phyloP scores from a whole-genome alignment of 371 early-diverging fungal species.

The Apophysomyces elegans region DNA sequence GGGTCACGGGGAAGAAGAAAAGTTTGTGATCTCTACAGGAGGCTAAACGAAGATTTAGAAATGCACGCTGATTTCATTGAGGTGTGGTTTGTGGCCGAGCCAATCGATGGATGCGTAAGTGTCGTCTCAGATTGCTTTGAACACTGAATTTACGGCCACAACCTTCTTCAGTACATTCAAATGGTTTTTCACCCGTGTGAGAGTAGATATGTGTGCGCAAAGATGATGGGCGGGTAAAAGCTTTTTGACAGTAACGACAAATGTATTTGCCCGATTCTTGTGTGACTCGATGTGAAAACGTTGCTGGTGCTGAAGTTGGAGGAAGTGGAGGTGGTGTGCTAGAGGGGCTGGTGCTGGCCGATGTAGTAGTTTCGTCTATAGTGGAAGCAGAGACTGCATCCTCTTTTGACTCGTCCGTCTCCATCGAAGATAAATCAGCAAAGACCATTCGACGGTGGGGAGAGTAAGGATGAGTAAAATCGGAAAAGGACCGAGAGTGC shows the following conservation, averaged over 20 bases:
- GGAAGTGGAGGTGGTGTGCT: slow-evolving; percentile 11
- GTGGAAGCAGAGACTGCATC: background rate
- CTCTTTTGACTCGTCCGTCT: background rate
- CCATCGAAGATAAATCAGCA: background rate
- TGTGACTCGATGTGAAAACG: slow-evolving; percentile 8
- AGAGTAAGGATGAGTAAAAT: slow-evolving; percentile 50
- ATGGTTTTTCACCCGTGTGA: slow-evolving; percentile 73
- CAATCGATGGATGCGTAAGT: slow-evolving; percentile 47
- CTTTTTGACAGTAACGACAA: slow-evolving; percentile 56
- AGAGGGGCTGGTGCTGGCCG: background rate
- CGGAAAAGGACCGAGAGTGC: slow-evolving; percentile 54
- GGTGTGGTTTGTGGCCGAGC: slow-evolving; percentile 4
- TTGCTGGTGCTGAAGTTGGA: slow-evolving; percentile 3
- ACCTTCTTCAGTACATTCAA: slow-evolving; percentile 53
- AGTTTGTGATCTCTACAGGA: background rate
- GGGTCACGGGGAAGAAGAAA: background rate
- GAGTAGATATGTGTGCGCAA: slow-evolving; percentile 63
- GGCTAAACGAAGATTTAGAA: background rate
- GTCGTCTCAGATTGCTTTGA: slow-evolving; percentile 66
- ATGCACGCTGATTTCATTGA: slow-evolving; percentile 5
- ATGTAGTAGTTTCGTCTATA: background rate
- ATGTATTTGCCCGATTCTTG: slow-evolving; percentile 35
- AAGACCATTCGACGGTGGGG: slow-evolving; percentile 16
- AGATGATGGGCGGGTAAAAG: slow-evolving; percentile 66
- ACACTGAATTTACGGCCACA: slow-evolving; percentile 67